A percentile compares a stretch with the other conserved stretches of the same genome.
Conservation (phyloP, 805 yeast genomes). For the Kuraishia hungarica region DNA sequence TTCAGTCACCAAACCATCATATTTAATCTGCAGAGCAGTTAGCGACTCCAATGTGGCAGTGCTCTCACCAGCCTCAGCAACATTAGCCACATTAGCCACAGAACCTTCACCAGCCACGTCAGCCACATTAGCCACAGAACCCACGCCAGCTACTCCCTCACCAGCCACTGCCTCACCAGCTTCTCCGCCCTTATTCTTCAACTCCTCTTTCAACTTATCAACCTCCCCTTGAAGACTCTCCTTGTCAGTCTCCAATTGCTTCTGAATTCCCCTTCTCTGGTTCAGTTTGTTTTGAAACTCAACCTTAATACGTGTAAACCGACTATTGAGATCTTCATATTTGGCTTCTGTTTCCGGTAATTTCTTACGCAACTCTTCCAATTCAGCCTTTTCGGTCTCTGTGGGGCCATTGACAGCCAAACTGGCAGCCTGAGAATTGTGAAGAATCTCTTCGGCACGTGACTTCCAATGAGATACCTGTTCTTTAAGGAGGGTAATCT, state of each 20-base stretch:
- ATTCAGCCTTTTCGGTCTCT: conserved; percentile 1
- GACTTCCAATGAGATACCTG: conserved; percentile 55
- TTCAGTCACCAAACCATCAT: conserved; percentile 5
- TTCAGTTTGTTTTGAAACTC: conserved; percentile 22
- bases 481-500: conserved; percentile 35
- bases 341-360: conserved; percentile 42
- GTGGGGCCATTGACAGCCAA: conserved; percentile 26
- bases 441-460: conserved; percentile 37
- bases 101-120: neutral
- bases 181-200: neutral
- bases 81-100: neutral
- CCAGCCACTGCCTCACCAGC: neutral
- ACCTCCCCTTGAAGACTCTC: neutral
- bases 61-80: too few relatives aligned
- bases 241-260: neutral
- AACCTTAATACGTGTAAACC: conserved; percentile 19
- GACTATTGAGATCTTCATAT: conserved; percentile 9
- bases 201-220: conserved; percentile 11
- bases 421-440: conserved; percentile 36
- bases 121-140: neutral
- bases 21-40: conserved; percentile 2
- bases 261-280: conserved; percentile 12
- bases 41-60: neutral
- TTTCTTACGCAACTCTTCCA: conserved; percentile 37
- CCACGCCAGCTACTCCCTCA: neutral